Evolutionary conservation across 2,329 filamentous ascomycete species (phyloP).

Genomic region (Fusarium nematophilum): DNA sequence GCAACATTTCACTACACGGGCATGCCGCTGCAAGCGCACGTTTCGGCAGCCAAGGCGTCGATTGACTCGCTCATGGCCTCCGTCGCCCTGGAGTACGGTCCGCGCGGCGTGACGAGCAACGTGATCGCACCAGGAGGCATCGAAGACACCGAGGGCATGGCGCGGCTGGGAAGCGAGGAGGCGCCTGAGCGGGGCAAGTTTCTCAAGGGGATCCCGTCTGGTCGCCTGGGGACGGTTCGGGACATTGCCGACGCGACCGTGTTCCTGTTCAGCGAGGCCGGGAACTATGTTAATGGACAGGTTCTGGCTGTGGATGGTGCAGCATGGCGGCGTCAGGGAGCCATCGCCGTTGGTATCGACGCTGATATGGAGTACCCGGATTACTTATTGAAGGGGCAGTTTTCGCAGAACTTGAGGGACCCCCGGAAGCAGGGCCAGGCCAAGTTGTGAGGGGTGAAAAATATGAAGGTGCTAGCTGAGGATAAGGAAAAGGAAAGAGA

Average conservation of each 20-base stretch:
- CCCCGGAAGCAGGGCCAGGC: constrained; percentile 49
- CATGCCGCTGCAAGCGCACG: constrained; percentile 86
- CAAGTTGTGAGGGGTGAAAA: constrained; percentile 51
- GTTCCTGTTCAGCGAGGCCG: constrained; percentile 87
- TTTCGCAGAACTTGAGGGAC: constrained; percentile 50
- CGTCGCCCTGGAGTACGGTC: constrained; percentile 89
- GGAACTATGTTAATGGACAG: constrained; percentile 87
- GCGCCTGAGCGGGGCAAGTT: constrained; percentile 48
- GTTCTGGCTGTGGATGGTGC: constrained; percentile 79
- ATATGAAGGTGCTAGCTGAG: background rate
- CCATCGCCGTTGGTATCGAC: constrained; percentile 59
- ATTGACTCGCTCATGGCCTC: constrained; percentile 86
- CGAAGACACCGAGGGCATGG: constrained; percentile 83
- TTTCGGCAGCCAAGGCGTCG: constrained; percentile 90
- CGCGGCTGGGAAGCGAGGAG: constrained; percentile 63
- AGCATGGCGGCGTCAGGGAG: constrained; percentile 65
- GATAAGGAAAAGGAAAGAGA: background rate
- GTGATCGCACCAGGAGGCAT: constrained; percentile 91
- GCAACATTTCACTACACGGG: constrained; percentile 93
- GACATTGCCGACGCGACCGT: constrained; percentile 95
- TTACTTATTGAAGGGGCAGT: constrained; percentile 53
- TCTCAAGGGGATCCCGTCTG: constrained; percentile 71
- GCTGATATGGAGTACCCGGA: constrained; percentile 64
- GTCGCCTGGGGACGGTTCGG: constrained; percentile 80
- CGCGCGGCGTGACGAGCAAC: constrained; percentile 86